phyloP scores from a whole-genome alignment of 345 rosid species.

The Gossypium arboreum region DNA sequence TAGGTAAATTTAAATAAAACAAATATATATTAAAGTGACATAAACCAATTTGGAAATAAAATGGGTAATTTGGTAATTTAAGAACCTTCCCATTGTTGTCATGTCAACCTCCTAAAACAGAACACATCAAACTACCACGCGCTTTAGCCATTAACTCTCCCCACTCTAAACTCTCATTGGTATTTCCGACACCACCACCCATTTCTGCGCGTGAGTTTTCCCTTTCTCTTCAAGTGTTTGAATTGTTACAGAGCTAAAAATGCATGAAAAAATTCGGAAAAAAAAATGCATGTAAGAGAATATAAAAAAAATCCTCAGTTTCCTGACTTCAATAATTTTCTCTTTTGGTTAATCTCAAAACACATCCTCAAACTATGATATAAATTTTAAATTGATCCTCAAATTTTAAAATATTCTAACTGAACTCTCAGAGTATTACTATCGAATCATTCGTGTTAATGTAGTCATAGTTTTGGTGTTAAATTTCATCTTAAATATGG shows the following conservation, averaged over 20 bases:
- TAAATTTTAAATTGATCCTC: too few species aligned
- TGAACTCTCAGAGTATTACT: too few species aligned
- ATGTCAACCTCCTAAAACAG: slow-evolving; percentile 17
- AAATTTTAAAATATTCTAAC: too few species aligned
- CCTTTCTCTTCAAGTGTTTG: neutral
- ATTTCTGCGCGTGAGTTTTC: neutral
- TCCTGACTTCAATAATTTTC: neutral
- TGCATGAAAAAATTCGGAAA: neutral
- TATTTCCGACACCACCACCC: neutral
- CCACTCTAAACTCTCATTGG: neutral
- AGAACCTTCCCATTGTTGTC: slow-evolving; percentile 4
- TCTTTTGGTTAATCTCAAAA: neutral
- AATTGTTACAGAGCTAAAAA: slow-evolving; percentile 11
- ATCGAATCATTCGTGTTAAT: too few species aligned
- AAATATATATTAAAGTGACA: too few species aligned
- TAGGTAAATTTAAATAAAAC: too few species aligned
- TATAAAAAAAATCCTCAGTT: neutral
- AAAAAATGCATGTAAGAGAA: slow-evolving; percentile 15
- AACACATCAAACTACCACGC: neutral
- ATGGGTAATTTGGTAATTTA: slow-evolving; percentile 15
- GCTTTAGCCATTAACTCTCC: neutral
- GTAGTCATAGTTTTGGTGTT: neutral
- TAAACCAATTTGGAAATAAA: neutral
- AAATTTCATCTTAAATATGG: neutral
- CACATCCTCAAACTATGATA: neutral